Percentiles rank a stretch among this genome's conserved stretches.
Evolutionary conservation across 192 early-diverging fungal species (phyloP).

Genomic region (Linnemannia hyalina): DNA sequence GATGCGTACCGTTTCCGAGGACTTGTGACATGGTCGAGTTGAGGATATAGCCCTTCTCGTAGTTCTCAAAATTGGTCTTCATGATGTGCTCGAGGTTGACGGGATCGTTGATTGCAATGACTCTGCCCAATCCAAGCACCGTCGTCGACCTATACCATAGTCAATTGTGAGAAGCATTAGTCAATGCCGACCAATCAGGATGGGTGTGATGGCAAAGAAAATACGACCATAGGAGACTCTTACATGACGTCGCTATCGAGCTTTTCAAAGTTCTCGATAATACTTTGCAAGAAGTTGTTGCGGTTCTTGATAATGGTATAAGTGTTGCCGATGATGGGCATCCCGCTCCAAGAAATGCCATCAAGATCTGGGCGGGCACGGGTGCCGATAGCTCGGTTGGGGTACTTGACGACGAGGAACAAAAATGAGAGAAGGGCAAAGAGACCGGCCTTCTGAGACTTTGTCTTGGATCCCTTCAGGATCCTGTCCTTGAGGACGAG

Average conservation of each 20-base stretch:
- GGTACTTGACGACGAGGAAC: slow-evolving; percentile 41
- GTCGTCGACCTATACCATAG: slow-evolving; percentile 31
- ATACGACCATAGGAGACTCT: background rate
- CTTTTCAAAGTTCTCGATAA: slow-evolving; percentile 29
- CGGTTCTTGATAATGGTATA: slow-evolving; percentile 18
- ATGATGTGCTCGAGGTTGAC: slow-evolving; percentile 48
- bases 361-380: slow-evolving; percentile 41
- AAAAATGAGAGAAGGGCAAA: slow-evolving; percentile 35
- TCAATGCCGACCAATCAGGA: background rate
- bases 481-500: slow-evolving; percentile 35
- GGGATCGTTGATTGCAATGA: slow-evolving; percentile 52
- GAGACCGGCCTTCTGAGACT: slow-evolving; percentile 30
- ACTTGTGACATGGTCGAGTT: slow-evolving; percentile 33
- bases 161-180: background rate
- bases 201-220: too few species aligned
- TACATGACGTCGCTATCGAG: slow-evolving; percentile 26
- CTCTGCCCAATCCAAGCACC: slow-evolving; percentile 40
- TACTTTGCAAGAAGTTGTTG: slow-evolving; percentile 12
- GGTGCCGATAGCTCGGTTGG: slow-evolving; percentile 55
- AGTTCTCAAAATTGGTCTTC: slow-evolving; percentile 59
- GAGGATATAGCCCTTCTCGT: slow-evolving; percentile 38
- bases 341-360: slow-evolving; percentile 32
- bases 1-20: slow-evolving; percentile 51
- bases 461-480: slow-evolving; percentile 30
- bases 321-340: slow-evolving; percentile 50